Evolutionary conservation across 495 filamentous ascomycete species (phyloP).

Genomic region (Aspergillus campestris): DNA sequence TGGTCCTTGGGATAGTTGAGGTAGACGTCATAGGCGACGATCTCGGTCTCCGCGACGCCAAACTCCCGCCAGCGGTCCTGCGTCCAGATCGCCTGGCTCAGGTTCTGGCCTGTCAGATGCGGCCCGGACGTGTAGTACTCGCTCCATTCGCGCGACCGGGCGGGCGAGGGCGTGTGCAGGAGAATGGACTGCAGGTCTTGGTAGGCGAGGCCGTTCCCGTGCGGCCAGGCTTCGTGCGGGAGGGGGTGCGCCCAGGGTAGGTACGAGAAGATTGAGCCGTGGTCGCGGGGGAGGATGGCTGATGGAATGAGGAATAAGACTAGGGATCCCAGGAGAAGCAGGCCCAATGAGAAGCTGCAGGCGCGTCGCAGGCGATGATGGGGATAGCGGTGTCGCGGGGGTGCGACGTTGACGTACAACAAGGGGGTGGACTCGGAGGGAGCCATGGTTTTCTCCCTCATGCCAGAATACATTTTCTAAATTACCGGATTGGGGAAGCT

Average conservation of each 20-base stretch:
- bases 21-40: conserved; percentile 82
- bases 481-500: neutral
- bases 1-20: conserved; percentile 83
- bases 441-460: conserved; percentile 37
- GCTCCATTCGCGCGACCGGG: conserved; percentile 72
- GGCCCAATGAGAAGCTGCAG: conserved; percentile 56
- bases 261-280: conserved; percentile 35
- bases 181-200: conserved; percentile 64
- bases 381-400: conserved; percentile 52
- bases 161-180: conserved; percentile 57
- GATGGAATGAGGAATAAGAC: conserved; percentile 53
- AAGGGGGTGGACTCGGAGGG: conserved; percentile 36
- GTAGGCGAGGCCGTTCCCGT: conserved; percentile 48
- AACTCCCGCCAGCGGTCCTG: conserved; percentile 75
- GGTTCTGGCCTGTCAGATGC: conserved; percentile 85
- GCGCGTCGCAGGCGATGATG: conserved; percentile 62
- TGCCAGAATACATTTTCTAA: conserved; percentile 12
- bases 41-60: conserved; percentile 60
- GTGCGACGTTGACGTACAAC: conserved; percentile 28
- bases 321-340: conserved; percentile 48
- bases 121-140: conserved; percentile 83
- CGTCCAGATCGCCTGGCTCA: conserved; percentile 82
- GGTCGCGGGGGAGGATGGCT: conserved; percentile 23
- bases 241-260: conserved; percentile 33
- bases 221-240: conserved; percentile 32